Evolutionary conservation across 768 basidiomycete genomes (phyloP).

Genomic region (Mycena belliarum): DNA sequence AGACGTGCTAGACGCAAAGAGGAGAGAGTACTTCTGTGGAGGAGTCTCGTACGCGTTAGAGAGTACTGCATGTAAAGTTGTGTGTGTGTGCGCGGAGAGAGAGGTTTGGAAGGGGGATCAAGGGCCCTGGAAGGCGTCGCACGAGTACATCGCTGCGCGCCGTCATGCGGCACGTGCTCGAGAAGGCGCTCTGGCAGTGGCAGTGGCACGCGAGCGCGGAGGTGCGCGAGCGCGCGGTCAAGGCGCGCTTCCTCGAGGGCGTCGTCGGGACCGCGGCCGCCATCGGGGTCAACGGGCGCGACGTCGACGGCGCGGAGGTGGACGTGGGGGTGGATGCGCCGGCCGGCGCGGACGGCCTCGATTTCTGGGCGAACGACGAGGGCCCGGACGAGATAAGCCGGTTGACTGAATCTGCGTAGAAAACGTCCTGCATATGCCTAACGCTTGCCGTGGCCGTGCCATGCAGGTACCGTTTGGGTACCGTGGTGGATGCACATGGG

Average conservation of each 20-base stretch:
- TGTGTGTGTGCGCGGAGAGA: no score
- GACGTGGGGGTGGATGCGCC: constrained; percentile 10
- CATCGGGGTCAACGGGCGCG: constrained; percentile 23
- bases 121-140: no score
- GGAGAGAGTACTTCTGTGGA: no score
- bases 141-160: constrained; percentile 74
- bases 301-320: constrained; percentile 25
- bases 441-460: no score
- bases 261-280: constrained; percentile 26
- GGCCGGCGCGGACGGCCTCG: constrained; percentile 28
- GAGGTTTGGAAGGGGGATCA: no score
- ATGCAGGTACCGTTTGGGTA: no score
- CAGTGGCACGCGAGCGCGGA: constrained; percentile 63
- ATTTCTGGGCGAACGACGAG: constrained; percentile 75
- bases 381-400: constrained; percentile 72
- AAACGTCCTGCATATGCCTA: no score
- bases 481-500: no score
- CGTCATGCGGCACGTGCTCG: constrained; percentile 66
- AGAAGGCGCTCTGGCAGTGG: constrained; percentile 78
- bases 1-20: no score
- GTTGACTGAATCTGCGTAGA: constrained; percentile 58
- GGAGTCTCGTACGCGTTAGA: no score
- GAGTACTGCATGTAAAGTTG: no score
- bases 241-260: constrained; percentile 39
- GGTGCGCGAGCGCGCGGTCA: constrained; percentile 50